Conservation (phyloP, 306 rosid species). For the barrel medic (Medicago truncatula) region DNA sequence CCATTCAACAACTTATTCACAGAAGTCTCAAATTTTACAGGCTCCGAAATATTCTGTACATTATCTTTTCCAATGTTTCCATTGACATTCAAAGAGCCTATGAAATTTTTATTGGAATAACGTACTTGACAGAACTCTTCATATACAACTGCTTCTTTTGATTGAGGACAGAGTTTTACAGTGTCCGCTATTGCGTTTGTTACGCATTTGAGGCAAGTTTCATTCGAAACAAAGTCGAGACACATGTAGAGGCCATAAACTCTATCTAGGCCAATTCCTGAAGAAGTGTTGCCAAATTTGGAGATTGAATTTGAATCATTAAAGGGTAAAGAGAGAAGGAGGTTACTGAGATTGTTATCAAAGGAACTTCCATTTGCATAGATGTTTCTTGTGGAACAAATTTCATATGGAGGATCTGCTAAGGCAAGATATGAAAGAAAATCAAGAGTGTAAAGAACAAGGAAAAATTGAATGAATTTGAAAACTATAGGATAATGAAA, state of each 20-base stretch:
- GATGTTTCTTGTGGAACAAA: constrained; percentile 42
- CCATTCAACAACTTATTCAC: constrained; percentile 47
- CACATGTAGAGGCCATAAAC: constrained; percentile 55
- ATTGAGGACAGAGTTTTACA: constrained; percentile 47
- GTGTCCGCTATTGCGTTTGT: constrained; percentile 43
- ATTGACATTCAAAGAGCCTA: constrained; percentile 47
- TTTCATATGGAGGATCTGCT: constrained; percentile 50
- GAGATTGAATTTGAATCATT: constrained; percentile 38
- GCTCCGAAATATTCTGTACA: constrained; percentile 37
- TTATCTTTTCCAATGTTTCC: constrained; percentile 46
- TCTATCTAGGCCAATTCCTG: constrained; percentile 39
- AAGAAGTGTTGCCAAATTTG: constrained; percentile 41
- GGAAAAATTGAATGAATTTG: constrained; percentile 23
- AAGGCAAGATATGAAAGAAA: constrained; percentile 28
- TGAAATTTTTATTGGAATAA: constrained; percentile 57
- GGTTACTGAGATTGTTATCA: constrained; percentile 38
- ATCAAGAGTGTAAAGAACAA: constrained; percentile 42
- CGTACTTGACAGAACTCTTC: constrained; percentile 66
- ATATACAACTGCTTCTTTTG: constrained; percentile 60
- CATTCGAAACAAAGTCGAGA: constrained; percentile 46
- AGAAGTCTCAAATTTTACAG: constrained; percentile 39
- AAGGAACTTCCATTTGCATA: constrained; percentile 37
- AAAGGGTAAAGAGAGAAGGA: constrained; percentile 42
- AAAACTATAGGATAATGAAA: background rate
- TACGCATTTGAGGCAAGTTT: constrained; percentile 51